Base-by-base conservation (phyloP, 805 yeast species). In the Tetrapisispora arboricola region DNA sequence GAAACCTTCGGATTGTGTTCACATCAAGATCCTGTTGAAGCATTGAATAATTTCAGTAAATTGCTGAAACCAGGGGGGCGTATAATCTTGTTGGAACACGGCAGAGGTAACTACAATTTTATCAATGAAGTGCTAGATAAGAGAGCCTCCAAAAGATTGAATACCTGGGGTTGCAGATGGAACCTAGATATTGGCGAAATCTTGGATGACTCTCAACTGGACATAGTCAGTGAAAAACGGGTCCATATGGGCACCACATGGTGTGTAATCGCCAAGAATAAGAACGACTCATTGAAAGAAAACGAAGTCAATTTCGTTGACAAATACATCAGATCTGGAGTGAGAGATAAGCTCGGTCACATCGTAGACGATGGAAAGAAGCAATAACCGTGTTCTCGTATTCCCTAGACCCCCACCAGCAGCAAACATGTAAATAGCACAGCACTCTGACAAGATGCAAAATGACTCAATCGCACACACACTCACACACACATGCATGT, bases 81-180 rank as follows among this genome's bases (percentile, higher is more conserved):
- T 61, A 77, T 92, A 19, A 75, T 90, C 1, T 68, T 92, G 21
- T 66, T 92, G 41, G 98, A 92, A 58, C 98, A 92, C 57, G 98
- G 98, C 2, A 70, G 96, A 51, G 85, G 96, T 41, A 69, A 76
- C 0, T 86, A 79, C 66, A 80, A 77, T 40, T 75, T 80, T 39
- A 73, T 92, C 49, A 92, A 92, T 62, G 72, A 76, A 22, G 76
- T 82, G 42, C 67, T 92, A 59, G 96, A 92, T 60, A 75, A 76
- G 45, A 71, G 92, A 47, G 88, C 96, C 3, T 87, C 77, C 46
- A 75, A 76, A 50, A 80, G 96, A 62, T 75, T 88, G 65, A 75
- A 81, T 44, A 77, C 80, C 3, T 92, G 97, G 96, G 98, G 96
- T 1, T 92, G 98, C 62, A 70, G 97, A 55, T 92, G 97, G 96